Base-by-base conservation (phyloP, 1,139 yeast species). In the Debaryomyces udenii region DNA sequence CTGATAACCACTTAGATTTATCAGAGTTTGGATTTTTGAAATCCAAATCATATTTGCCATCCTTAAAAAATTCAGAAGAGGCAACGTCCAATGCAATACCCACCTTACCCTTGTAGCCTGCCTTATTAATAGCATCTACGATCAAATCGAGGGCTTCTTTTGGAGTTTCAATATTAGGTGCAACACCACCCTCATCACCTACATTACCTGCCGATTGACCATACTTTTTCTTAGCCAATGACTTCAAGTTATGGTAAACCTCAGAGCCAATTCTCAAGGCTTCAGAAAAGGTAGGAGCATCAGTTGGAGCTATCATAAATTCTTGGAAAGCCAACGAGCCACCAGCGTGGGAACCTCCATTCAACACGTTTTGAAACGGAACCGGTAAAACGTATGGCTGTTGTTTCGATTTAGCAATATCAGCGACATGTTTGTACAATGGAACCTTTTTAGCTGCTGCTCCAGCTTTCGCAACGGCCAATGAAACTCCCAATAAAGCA, bases 171-270 rank as follows among this genome's bases (percentile, higher is more conserved):
- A 88, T 81, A 70, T 86, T 83, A 67, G 96, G 96, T 59, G 96
- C 96, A 74, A 88, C 94, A 78, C 96, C 96, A 81, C 96, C 96
- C 78, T 88, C 96, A 74, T 88, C 96, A 78, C 96, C 96, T 65
- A 88, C 96, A 77, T 88, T 88, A 72, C 94, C 96, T 60, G 96
- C 96, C 49, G 91, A 82, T 62, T 84, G 81, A 63, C 96, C 96
- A 80, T 88, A 88, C 68, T 75, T 78, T 82, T 84, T 80, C 81
- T 84, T 85, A 66, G 96, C 82, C 61, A 85, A 75, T 50, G 86
- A 70, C 80, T 88, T 88, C 71, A 88, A 81, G 71, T 77, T 76
- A 78, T 86, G 95, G 86, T 88, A 88, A 54, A 87, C 94, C 76
- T 88, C 96, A 48, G 95, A 73, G 66, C 96, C 96, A 55, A 85